These are phyloP conservation scores for Amaranthus tricolor DNA, from an alignment of 179 eudicot species.

Conservation along the genomic window DNA sequence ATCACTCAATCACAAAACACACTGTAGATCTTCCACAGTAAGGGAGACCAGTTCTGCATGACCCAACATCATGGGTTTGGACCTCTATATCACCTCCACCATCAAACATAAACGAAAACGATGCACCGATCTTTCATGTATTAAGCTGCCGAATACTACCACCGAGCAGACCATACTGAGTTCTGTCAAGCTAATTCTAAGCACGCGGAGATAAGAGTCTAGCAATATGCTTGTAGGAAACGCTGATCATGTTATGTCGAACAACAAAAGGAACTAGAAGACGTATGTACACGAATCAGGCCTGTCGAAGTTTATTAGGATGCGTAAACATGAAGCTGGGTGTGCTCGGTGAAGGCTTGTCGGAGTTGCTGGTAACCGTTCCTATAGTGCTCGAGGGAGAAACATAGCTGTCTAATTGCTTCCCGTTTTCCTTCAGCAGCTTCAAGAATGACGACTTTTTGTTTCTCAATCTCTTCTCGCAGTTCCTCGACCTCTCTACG, in stretches of 20 bases:
- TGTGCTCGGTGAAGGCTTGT: slow-evolving; percentile 53
- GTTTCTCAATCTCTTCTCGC: slow-evolving; percentile 50
- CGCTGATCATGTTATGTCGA: slow-evolving; percentile 1
- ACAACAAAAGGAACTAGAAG: not conserved
- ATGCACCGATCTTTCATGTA: slow-evolving; percentile 1
- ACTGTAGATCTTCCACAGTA: too few species aligned
- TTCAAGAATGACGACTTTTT: slow-evolving; percentile 41
- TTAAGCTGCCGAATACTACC: not conserved
- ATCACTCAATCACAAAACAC: too few species aligned
- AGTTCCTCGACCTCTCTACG: slow-evolving; percentile 35
- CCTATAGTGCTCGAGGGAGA: slow-evolving; percentile 80
- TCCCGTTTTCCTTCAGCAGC: slow-evolving; percentile 82
- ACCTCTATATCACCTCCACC: too few species aligned
- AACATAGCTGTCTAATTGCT: slow-evolving; percentile 79
- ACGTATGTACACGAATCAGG: slow-evolving; percentile 9
- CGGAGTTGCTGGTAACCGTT: slow-evolving; percentile 55
- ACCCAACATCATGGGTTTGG: too few species aligned
- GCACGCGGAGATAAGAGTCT: not conserved
- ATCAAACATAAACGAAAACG: not conserved
- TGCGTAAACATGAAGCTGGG: slow-evolving; percentile 45
- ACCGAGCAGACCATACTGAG: slow-evolving; percentile 2
- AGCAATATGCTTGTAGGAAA: not conserved
- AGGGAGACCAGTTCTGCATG: too few species aligned
- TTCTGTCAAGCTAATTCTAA: not conserved
- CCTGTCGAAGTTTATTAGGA: slow-evolving; percentile 24